Conservation (phyloP, 768 basidiomycete genomes). For the Cytidiella melzeri region DNA sequence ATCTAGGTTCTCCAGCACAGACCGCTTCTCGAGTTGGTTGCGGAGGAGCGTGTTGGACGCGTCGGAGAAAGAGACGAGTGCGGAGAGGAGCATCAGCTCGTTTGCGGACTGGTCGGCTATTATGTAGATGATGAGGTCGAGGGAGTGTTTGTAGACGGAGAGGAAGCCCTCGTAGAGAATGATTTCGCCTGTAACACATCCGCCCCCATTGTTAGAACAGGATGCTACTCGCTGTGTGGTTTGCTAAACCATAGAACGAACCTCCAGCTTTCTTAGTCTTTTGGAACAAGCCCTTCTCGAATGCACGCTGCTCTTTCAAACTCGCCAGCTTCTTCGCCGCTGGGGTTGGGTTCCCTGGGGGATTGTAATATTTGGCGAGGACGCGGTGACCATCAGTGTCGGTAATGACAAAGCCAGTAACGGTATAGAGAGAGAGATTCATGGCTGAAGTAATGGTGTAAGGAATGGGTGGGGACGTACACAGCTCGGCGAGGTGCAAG, state of each 20-base stretch:
- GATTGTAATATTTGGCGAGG: slow-evolving; percentile 92
- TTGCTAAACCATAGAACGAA: too few species aligned
- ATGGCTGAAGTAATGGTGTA: slow-evolving; percentile 20
- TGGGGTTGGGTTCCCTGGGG: slow-evolving; percentile 42
- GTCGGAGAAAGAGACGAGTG: slow-evolving; percentile 79
- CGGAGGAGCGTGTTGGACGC: slow-evolving; percentile 80
- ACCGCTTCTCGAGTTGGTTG: slow-evolving; percentile 92
- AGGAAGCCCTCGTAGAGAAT: slow-evolving; percentile 86
- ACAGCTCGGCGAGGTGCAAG: too few species aligned
- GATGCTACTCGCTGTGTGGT: too few species aligned
- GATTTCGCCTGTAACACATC: slow-evolving; percentile 88
- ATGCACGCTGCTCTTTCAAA: slow-evolving; percentile 89
- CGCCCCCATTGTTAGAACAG: too few species aligned
- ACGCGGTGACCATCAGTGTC: slow-evolving; percentile 95
- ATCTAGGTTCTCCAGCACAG: slow-evolving; percentile 91
- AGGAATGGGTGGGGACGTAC: too few species aligned
- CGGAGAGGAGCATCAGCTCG: slow-evolving; percentile 91
- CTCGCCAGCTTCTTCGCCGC: slow-evolving; percentile 57
- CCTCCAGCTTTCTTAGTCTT: slow-evolving; percentile 95
- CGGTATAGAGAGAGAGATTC: slow-evolving; percentile 87
- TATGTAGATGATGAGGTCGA: slow-evolving; percentile 94
- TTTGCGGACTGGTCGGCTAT: slow-evolving; percentile 85
- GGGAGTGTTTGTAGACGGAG: slow-evolving; percentile 90
- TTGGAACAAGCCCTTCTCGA: slow-evolving; percentile 92
- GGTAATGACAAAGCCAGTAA: slow-evolving; percentile 84